Base-by-base conservation (phyloP, 106 monocot genomes). In the Narthecium ossifragum region DNA sequence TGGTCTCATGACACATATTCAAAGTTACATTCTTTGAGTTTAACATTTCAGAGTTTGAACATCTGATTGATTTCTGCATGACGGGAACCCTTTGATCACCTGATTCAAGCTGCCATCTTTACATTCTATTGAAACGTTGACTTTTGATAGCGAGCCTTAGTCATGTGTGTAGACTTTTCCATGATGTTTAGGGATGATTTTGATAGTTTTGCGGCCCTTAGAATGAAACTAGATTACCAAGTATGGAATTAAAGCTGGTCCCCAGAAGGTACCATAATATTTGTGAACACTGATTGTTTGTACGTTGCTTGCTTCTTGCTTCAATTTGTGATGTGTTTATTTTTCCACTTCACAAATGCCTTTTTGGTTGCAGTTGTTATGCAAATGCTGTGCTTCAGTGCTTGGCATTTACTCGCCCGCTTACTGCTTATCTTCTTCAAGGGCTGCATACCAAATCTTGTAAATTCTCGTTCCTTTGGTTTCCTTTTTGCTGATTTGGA, bases 341-440 rank as follows among this genome's bases (percentile, higher is more conserved):
- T 53, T 24, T n/a, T 61, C 36, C 26, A 0, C 37, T 50, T 59
- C 18, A 46, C 25, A 46, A 47, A 3, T 57, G 25, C 62, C 24
- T 41, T 71, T 5, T 65, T 64, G 43, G 18, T 80, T 78, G 57
- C 81, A 98, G 96, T 51, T 98, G 96, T 51, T 98, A 90, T 74
- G 96, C 90, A 23, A 98, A 90, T 90, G 83, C 63, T 38, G 93
- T 88, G 30, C 79, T 93, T 40, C 93, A 93, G 34, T 88, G 88
- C 67, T 66, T 93, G 73, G 65, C 79, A 60, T 93, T 93, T 69
- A 93, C 93, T 57, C 81, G 77, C 34, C 93, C 93, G 31, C 73
- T 93, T 27, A 76, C 68, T 69, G 68, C 88, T 18, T 88, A 82
- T 74, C 72, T 93, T 47, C 76, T 84, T 72, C 78, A 72, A 64